Percentiles rank a stretch among this genome's conserved stretches.
These are phyloP conservation scores for Astrephomene gubernaculifera DNA, from an alignment of 139 green algal genomes.

Conservation along the genomic window DNA sequence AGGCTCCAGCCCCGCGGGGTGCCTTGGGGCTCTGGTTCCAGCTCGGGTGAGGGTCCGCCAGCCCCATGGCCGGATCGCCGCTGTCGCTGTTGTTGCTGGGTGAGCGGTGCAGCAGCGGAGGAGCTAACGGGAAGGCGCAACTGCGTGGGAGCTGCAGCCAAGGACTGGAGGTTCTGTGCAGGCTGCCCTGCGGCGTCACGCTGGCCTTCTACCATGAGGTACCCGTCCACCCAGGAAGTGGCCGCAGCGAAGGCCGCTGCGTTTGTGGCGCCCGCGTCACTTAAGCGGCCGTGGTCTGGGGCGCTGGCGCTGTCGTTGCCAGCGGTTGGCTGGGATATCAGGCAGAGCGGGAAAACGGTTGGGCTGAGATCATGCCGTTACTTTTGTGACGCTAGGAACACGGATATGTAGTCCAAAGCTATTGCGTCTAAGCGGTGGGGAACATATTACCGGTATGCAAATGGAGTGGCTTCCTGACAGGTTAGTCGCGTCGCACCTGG, in stretches of 20 bases:
- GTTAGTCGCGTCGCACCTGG: not conserved
- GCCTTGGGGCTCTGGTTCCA: not conserved
- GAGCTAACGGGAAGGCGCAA: not conserved
- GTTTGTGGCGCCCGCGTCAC: too few relatives aligned
- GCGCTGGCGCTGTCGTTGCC: too few relatives aligned
- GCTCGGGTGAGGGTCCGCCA: not conserved
- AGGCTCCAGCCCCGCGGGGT: not conserved
- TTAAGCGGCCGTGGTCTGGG: not conserved
- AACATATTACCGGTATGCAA: too few relatives aligned
- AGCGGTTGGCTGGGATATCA: too few relatives aligned
- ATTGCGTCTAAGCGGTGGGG: too few relatives aligned
- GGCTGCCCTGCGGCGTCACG: not conserved
- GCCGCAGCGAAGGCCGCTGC: too few relatives aligned
- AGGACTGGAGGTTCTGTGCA: too few relatives aligned
- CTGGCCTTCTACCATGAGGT: slow-evolving; percentile 28
- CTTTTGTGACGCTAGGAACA: too few relatives aligned
- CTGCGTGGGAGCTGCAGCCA: not conserved
- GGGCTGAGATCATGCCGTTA: too few relatives aligned
- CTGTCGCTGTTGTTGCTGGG: not conserved
- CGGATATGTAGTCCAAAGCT: too few relatives aligned
- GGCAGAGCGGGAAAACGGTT: too few relatives aligned
- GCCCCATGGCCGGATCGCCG: not conserved
- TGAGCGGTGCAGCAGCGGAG: not conserved
- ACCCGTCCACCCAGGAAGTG: slow-evolving; percentile 13
- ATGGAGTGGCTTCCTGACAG: too few relatives aligned